A percentile compares a stretch with the other conserved stretches of the same genome.
These are phyloP conservation scores for Neurospora sp. DNA, from an alignment of 495 filamentous ascomycete species.

Conservation along the genomic window DNA sequence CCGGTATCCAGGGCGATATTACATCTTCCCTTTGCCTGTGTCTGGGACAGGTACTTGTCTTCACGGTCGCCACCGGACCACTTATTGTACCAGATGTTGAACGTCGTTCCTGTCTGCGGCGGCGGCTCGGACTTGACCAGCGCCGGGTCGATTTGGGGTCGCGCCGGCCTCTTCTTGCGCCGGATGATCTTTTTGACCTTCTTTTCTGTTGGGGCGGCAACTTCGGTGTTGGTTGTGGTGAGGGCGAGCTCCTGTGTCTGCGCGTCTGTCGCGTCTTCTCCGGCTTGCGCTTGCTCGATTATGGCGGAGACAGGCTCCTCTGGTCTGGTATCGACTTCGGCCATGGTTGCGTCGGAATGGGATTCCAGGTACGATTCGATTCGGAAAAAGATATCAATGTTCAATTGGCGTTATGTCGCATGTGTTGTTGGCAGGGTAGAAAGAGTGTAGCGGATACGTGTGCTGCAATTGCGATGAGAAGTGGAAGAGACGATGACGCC, in stretches of 20 bases:
- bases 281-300: neutral
- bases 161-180: constrained; percentile 56
- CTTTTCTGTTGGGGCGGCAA: constrained; percentile 36
- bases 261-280: constrained; percentile 1
- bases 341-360: constrained; percentile 2
- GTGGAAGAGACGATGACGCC: neutral
- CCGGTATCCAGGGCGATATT: constrained; percentile 73
- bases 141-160: constrained; percentile 69
- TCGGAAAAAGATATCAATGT: neutral
- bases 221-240: constrained; percentile 32
- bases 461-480: neutral
- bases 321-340: constrained; percentile 8
- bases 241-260: constrained; percentile 21
- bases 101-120: constrained; percentile 82
- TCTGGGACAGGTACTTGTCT: constrained; percentile 74
- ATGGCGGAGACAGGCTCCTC: constrained; percentile 4
- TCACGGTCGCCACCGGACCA: constrained; percentile 92
- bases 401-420: neutral
- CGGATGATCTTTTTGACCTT: constrained; percentile 59
- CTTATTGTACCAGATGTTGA: constrained; percentile 79
- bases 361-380: neutral
- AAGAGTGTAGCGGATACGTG: neutral
- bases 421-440: neutral
- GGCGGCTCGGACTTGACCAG: constrained; percentile 69
- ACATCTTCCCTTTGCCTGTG: constrained; percentile 61